These are phyloP conservation scores for Pterocarpus santalinus DNA, from an alignment of 306 rosid species.

Conservation along the genomic window DNA sequence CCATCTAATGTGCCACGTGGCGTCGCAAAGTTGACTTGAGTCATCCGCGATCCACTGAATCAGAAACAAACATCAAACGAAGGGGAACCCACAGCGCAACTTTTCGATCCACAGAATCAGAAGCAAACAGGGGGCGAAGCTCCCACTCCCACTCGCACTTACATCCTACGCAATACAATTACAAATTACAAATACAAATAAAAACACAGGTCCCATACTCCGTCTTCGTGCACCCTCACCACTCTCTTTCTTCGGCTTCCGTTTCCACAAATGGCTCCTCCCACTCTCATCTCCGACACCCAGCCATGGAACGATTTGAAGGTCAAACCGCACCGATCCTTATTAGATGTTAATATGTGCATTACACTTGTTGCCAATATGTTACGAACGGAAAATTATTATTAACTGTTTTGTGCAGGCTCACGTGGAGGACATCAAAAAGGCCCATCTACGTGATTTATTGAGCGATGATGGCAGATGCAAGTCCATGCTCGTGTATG, in stretches of 20 bases:
- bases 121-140: neutral
- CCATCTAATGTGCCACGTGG: too few relatives aligned
- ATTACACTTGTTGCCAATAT: neutral
- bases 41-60: too few relatives aligned
- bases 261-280: conserved; percentile 61
- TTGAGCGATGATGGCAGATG: conserved; percentile 66
- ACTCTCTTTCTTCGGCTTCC: neutral
- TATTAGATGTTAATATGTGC: too few relatives aligned
- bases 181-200: too few relatives aligned
- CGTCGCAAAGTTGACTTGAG: too few relatives aligned
- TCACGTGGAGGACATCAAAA: conserved; percentile 68
- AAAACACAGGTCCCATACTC: too few relatives aligned
- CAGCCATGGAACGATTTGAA: conserved; percentile 76
- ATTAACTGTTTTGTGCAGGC: conserved; percentile 54
- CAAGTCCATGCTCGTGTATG: conserved; percentile 75
- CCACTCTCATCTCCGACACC: conserved; percentile 62
- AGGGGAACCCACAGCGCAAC: neutral
- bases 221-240: neutral
- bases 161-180: neutral
- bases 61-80: too few relatives aligned
- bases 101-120: neutral
- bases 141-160: neutral
- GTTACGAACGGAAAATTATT: neutral
- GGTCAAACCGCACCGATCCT: conserved; percentile 47
- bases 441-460: conserved; percentile 81